Evolutionary conservation across 345 rosid genomes (phyloP).

Genomic region (Boechera retrofracta): DNA sequence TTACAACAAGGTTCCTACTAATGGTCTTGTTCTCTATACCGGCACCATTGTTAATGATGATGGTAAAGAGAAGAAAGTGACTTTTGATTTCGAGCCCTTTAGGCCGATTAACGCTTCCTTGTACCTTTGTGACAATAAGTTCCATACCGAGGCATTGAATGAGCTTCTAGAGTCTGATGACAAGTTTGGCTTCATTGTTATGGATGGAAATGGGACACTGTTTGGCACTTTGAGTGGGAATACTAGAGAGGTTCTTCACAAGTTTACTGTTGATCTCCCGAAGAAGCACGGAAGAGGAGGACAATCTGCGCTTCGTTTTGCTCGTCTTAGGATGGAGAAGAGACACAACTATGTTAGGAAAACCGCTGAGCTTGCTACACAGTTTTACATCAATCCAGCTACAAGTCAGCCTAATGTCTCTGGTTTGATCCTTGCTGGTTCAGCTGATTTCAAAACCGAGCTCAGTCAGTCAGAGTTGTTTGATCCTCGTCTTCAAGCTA

Average conservation of each 20-base stretch:
- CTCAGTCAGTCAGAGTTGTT: constrained; percentile 94
- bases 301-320: constrained; percentile 94
- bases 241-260: constrained; percentile 90
- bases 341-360: constrained; percentile 92
- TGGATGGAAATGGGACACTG: constrained; percentile 93
- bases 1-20: constrained; percentile 87
- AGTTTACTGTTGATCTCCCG: constrained; percentile 86
- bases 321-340: constrained; percentile 95
- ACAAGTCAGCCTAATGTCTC: constrained; percentile 95
- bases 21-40: constrained; percentile 88
- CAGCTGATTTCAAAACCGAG: constrained; percentile 94
- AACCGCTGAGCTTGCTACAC: constrained; percentile 96
- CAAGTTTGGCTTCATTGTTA: constrained; percentile 88
- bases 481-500: constrained; percentile 95
- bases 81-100: constrained; percentile 91
- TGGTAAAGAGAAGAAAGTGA: constrained; percentile 94
- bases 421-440: constrained; percentile 93
- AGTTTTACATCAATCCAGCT: constrained; percentile 82
- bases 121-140: constrained; percentile 88
- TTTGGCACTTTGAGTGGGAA: constrained; percentile 94
- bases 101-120: constrained; percentile 91
- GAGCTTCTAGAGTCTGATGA: constrained; percentile 92
- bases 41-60: constrained; percentile 85
- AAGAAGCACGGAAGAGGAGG: constrained; percentile 99
- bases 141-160: constrained; percentile 84